Evolutionary conservation across 2,329 filamentous ascomycete genomes (phyloP), one percentile per base, ranked within the genome.

Genomic region (Colletotrichum sp.): DNA sequence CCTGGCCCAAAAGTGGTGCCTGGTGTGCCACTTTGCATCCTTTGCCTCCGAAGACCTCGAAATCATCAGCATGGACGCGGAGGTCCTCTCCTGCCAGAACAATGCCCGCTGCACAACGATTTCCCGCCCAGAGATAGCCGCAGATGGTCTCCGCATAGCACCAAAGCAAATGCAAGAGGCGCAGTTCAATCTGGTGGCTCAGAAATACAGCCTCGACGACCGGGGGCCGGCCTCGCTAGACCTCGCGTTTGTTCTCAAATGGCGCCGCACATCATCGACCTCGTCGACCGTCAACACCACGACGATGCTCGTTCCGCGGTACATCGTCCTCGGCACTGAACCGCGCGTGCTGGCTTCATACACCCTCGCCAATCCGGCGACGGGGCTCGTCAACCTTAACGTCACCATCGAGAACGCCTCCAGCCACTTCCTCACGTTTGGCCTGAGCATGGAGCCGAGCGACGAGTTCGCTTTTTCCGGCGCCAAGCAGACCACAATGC

Each of bases 401-500:
- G 82, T 92, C 82, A 95, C 92, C 5, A 92, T 99, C 72, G 97
- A 99, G 85, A 99, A 99, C 82, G 94, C 96, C 0, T 98, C 96
- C 1, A 94, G 93, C 83, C 97, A 99, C 83, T 98, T 98, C 85
- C 90, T 99, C 66, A 98, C 96, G 0, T 99, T 99, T 85, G 96
- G 95, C 34, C 85, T 99, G 65, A 92, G 90, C 30, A 98, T 99
- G 96, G 96, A 99, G 79, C 94, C 96, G 4, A 96, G 92, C 82
- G 95, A 98, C 78, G 92, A 95, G 69, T 99, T 99, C 84, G 96
- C 96, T 0, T 99, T 99, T 84, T 96, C 95, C 9, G 97, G 97
- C 0, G 89, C 95, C 3, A 99, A 99, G 86, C 90, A 94, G 78
- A 93, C 92, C 15, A 94, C 93, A 2, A 80, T 98, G 68, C 95